Base-by-base conservation (phyloP, 1,284 basidiomycete species). In the Chalciporus sp. region DNA sequence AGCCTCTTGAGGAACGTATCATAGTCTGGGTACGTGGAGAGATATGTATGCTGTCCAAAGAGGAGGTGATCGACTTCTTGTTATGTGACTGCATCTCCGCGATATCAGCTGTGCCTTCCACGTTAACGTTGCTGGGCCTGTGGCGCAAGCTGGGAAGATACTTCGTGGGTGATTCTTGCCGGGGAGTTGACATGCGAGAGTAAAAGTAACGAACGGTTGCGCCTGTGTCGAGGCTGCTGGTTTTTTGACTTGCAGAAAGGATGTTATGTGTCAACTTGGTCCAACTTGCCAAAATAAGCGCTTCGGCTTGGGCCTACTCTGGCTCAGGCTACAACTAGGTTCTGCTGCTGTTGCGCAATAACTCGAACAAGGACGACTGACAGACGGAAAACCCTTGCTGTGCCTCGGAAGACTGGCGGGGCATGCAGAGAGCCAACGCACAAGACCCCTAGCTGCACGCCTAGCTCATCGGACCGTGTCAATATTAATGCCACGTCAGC, bases 1-100 rank as follows among this genome's bases (percentile, higher is more conserved):
- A 58, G 57, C 65, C 65, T 33, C 73, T 70, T n/a, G 68, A 46
- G 19, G 67, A 61, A 50, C 72, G 72, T 44, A 55, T 26, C 57
- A 74, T 76, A 52, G 75, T 73, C 28, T 84, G 83, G 0, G 82
- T 84, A 47, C 88, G 82, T 42, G 88, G 86, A 49, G 78, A 76
- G 55, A 89, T 82, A 48, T 79, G 79, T 57, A 87, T 84, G 63
- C 80, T 83, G 61, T 85, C 81, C 53, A 90, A 69, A 28, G 87
- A 87, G 33, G 81, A 79, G 12, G 74, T 66, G 40, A 72, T 45
- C 7, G 68, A 71, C 59, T 67, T 68, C 49, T 66, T 54, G 55
- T 64, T 58, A 31, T 57, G 39, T 42, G 56, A 37, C 39, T 42
- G 48, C 79, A 79, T 79, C 67, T 71, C 75, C 67, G 64, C 48